Percentiles rank a stretch among this genome's conserved stretches.
phyloP scores from a whole-genome alignment of 148 eudicot species.

The Camellia granthamiana region DNA sequence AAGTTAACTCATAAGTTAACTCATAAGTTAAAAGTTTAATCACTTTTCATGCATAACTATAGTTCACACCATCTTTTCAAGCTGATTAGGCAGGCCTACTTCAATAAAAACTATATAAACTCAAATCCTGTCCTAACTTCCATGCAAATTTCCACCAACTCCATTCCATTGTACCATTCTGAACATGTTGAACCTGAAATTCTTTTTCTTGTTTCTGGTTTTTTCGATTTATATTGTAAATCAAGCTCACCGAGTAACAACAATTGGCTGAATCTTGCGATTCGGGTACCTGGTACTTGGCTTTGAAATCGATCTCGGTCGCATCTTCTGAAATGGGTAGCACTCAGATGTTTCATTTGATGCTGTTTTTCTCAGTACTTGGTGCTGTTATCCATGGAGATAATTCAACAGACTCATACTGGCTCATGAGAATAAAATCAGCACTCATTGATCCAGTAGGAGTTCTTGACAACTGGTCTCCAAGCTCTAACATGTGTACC shows the following conservation, averaged over 20 bases:
- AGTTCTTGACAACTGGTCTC: conserved; percentile 60
- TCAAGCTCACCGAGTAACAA: too few species aligned
- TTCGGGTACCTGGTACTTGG: not conserved
- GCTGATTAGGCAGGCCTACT: conserved; percentile 25
- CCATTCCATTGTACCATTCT: not conserved
- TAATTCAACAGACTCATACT: conserved; percentile 42
- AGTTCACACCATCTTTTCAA: conserved; percentile 5
- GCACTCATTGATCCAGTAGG: conserved; percentile 46
- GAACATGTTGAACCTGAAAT: not conserved
- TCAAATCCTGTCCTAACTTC: conserved; percentile 3
- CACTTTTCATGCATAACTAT: conserved; percentile 17
- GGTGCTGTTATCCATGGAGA: conserved; percentile 27
- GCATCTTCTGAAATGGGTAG: conserved; percentile 34
- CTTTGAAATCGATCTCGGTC: conserved; percentile 9
- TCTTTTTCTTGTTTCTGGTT: not conserved
- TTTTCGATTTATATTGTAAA: too few species aligned
- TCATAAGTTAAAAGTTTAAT: not conserved
- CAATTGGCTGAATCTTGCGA: not conserved
- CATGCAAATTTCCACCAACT: conserved; percentile 1
- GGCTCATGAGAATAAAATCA: conserved; percentile 62
- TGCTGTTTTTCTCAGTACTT: conserved; percentile 36
- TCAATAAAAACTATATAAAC: conserved; percentile 14
- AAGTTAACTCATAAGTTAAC: conserved; percentile 3
- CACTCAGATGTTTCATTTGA: conserved; percentile 27
- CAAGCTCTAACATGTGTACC: conserved; percentile 39